Conservation (phyloP, 139 green algal genomes). For the Haematococcus lacustris region DNA sequence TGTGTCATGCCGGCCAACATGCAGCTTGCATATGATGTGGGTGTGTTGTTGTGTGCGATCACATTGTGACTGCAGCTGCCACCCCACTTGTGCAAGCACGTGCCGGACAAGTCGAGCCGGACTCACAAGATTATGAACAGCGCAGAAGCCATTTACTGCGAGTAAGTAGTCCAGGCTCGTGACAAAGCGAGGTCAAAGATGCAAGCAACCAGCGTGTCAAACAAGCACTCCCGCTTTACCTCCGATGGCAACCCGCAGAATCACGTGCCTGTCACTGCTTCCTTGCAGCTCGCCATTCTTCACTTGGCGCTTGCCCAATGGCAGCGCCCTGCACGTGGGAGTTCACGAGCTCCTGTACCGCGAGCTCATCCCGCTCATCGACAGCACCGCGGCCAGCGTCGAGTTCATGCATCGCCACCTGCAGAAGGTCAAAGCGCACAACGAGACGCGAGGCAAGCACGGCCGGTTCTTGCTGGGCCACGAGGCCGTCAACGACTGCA, state of each 20-base stretch:
- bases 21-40: no score
- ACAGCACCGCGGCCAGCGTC: constrained; percentile 18
- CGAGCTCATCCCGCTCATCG: constrained; percentile 29
- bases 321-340: constrained; percentile 31
- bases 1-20: no score
- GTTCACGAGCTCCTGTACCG: constrained; percentile 30
- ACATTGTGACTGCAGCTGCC: no score
- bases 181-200: no score
- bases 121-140: constrained; percentile 24
- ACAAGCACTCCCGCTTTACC: no score
- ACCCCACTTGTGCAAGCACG: constrained; percentile 9
- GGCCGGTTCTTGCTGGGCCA: constrained; percentile 41
- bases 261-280: no score
- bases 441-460: constrained; percentile 18
- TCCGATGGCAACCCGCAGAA: no score
- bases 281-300: constrained; percentile 36
- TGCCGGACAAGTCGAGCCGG: constrained; percentile 17
- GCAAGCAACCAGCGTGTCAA: no score
- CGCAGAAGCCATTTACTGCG: constrained; percentile 29
- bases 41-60: no score
- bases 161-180: no score
- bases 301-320: constrained; percentile 34
- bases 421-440: constrained; percentile 21
- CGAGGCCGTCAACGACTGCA: constrained; percentile 20
- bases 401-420: constrained; percentile 32